A percentile compares a stretch with the other conserved stretches of the same genome.
Conservation (phyloP, 495 filamentous ascomycete species). For the Haplographium delicatum region DNA sequence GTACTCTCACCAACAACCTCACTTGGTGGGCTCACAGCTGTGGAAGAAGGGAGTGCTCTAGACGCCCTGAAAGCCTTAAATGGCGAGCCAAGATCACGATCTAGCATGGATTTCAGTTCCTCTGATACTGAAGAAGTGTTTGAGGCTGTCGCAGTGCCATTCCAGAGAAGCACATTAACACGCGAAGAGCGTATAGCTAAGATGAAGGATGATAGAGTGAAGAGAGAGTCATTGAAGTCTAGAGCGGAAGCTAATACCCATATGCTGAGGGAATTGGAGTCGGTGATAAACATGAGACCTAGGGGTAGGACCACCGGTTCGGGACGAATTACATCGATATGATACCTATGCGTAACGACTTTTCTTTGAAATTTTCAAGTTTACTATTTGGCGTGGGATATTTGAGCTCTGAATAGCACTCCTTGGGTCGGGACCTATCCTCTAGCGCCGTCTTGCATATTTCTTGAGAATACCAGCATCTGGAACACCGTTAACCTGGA, state of each 20-base stretch:
- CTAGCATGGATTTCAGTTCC: slow-evolving; percentile 35
- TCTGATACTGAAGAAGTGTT: slow-evolving; percentile 75
- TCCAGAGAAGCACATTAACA: slow-evolving; percentile 66
- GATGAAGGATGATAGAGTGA: slow-evolving; percentile 80
- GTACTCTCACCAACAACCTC: slow-evolving; percentile 73
- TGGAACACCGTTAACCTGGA: too few relatives aligned
- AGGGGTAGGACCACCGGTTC: slow-evolving; percentile 33
- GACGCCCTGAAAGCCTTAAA: slow-evolving; percentile 74
- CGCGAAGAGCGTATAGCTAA: slow-evolving; percentile 84
- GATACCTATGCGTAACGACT: slow-evolving; percentile 20
- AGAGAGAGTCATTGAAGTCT: slow-evolving; percentile 60
- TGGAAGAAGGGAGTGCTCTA: slow-evolving; percentile 70
- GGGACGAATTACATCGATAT: slow-evolving; percentile 27
- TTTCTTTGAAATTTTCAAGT: neutral
- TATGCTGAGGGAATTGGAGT: slow-evolving; percentile 88
- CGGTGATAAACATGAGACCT: slow-evolving; percentile 74
- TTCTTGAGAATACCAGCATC: too few relatives aligned
- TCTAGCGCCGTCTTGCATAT: too few relatives aligned
- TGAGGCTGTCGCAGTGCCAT: slow-evolving; percentile 78
- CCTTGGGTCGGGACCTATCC: too few relatives aligned
- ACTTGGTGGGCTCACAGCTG: slow-evolving; percentile 77
- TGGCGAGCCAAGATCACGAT: slow-evolving; percentile 46
- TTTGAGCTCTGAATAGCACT: too few relatives aligned
- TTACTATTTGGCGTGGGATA: neutral
- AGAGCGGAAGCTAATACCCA: slow-evolving; percentile 72